These are phyloP conservation scores for Crithidia sp. DNA, from an alignment of 208 protist species.

Conservation along the genomic window DNA sequence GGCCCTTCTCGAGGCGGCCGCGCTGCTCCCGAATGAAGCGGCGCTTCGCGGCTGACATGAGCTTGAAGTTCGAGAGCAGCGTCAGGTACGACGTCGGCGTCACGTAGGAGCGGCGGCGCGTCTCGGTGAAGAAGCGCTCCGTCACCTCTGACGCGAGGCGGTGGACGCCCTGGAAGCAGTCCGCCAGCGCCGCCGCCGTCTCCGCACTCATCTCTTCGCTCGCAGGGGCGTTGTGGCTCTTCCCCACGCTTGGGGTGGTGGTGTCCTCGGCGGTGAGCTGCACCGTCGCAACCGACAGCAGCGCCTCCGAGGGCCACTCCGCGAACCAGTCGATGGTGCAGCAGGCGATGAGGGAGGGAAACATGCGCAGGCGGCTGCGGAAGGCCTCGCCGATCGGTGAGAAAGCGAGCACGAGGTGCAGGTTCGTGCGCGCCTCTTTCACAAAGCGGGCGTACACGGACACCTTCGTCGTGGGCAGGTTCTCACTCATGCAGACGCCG, in stretches of 20 bases:
- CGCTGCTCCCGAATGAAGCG: slow-evolving; percentile 84
- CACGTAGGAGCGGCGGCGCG: slow-evolving; percentile 96
- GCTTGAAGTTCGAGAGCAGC: slow-evolving; percentile 91
- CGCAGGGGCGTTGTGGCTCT: neutral
- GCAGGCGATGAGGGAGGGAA: slow-evolving; percentile 97
- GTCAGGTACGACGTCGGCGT: slow-evolving; percentile 98
- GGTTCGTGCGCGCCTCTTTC: slow-evolving; percentile 92
- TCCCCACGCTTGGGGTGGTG: neutral
- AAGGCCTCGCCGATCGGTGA: slow-evolving; percentile 96
- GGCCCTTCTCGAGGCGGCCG: slow-evolving; percentile 93
- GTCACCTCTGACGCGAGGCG: slow-evolving; percentile 86
- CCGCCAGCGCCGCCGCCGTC: slow-evolving; percentile 47
- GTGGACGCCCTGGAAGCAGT: slow-evolving; percentile 95
- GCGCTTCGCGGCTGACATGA: slow-evolving; percentile 86
- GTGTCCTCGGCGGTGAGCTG: slow-evolving; percentile 52
- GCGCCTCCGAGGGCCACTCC: slow-evolving; percentile 96
- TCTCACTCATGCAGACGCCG: slow-evolving; percentile 89
- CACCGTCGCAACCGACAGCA: slow-evolving; percentile 92
- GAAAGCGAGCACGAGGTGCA: slow-evolving; percentile 97
- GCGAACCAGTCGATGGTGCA: slow-evolving; percentile 99
- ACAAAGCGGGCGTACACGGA: slow-evolving; percentile 96
- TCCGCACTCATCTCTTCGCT: slow-evolving; percentile 14
- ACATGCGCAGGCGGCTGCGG: slow-evolving; percentile 96
- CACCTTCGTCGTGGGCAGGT: slow-evolving; percentile 94
- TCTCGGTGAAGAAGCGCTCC: slow-evolving; percentile 90